Evolutionary conservation across 305 asterid genomes (phyloP).

Genomic region (Caryopteris hybrid): DNA sequence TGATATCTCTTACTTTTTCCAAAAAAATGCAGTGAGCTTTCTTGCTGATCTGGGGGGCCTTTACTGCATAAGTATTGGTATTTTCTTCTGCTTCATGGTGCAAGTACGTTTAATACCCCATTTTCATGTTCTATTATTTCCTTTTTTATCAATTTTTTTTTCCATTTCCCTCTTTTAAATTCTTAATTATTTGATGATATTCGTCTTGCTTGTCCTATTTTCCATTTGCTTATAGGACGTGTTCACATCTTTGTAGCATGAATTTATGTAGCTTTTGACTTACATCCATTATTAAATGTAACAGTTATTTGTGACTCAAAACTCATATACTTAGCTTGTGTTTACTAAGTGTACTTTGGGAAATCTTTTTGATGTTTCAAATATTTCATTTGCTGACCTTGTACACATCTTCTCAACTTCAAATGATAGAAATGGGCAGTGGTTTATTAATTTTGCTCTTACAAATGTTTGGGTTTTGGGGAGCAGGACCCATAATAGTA

Average conservation of each 20-base stretch:
- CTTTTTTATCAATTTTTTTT: background rate
- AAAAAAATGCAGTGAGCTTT: slow-evolving; percentile 90
- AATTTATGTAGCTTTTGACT: slow-evolving; percentile 1
- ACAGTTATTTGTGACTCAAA: background rate
- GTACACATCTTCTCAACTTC: background rate
- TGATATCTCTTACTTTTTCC: slow-evolving; percentile 38
- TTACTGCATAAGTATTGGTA: slow-evolving; percentile 80
- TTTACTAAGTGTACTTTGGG: background rate
- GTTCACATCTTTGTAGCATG: background rate
- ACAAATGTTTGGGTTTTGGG: background rate
- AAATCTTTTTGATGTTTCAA: slow-evolving; percentile 1
- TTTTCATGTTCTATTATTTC: slow-evolving; percentile 14
- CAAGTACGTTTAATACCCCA: slow-evolving; percentile 57
- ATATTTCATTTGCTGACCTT: background rate
- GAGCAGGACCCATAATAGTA: background rate
- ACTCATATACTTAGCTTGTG: slow-evolving; percentile 1
- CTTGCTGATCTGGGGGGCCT: slow-evolving; percentile 99
- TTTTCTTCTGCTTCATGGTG: slow-evolving; percentile 82
- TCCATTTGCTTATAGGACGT: background rate
- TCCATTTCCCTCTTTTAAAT: background rate
- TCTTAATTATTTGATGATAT: slow-evolving; percentile 3
- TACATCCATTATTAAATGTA: background rate
- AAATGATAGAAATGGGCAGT: background rate
- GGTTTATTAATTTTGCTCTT: background rate
- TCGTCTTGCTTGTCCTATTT: background rate